These are phyloP conservation scores for apple (Malus domestica) DNA, from an alignment of 306 rosid genomes.

Conservation along the genomic window ASM211411v1 NC_041804.1:22253001-22253500, in stretches of 20 bases:
- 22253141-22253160: conserved; percentile 9
- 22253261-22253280: no score
- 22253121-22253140: conserved; percentile 14
- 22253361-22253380: no score
- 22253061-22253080: conserved; percentile 94
- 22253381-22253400: no score
- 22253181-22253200: conserved; percentile 31
- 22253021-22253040: conserved; percentile 63
- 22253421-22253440: neutral
- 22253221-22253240: no score
- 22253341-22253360: no score
- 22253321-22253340: no score
- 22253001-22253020: conserved; percentile 30
- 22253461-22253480: neutral
- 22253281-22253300: no score
- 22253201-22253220: conserved; percentile 1
- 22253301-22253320: no score
- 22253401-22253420: neutral
- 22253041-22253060: conserved; percentile 58
- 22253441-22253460: no score
- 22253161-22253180: no score
- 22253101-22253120: conserved; percentile 17
- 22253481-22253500: neutral
- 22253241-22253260: no score
- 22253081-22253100: conserved; percentile 41